Evolutionary conservation across 371 early-diverging fungal species (phyloP), one percentile per base, ranked within the genome.

Genomic region (Coemansia linderi): DNA sequence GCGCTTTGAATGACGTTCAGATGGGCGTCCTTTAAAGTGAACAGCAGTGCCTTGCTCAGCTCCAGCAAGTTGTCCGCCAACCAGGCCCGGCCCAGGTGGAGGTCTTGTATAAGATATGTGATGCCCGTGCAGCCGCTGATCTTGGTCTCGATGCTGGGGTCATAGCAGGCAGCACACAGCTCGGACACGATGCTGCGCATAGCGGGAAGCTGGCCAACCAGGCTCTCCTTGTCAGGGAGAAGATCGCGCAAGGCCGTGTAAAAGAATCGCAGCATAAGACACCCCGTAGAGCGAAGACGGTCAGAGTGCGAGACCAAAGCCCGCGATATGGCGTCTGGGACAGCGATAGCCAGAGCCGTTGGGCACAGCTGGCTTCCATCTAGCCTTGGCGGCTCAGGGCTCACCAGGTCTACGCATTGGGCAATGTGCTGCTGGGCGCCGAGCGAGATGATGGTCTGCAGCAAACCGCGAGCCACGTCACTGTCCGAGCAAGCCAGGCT

Each of bases 121-220:
- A 99, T 94, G 1, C 98, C 97, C 36, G 86, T 80, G 73, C 95
- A 95, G 1, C 97, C 98, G 33, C 95, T 95, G 31, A 89, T 87
- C 81, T 94, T 95, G 37, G 83, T 81, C 66, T 75, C 82, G 75
- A 85, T 80, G 36, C 85, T 84, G 10, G 84, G 81, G 59, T 84
- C 81, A 73, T 87, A 91, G 74, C 91, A 91, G 37, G 81, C 81
- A 0, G 86, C 84, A 63, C 86, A 86, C 63, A 90, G 84, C 27
- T 86, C 79, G 3, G 83, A 81, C 19, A 88, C 85, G 10, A 90
- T 63, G 17, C 66, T 76, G 36, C 84, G 85, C 69, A 89, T 86
- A 4, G 84, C 83, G 0, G 84, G 78, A 0, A 89, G 64, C 41
- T 78, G 78, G 7, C 78, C 78, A 10, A 78, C 59, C 10, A 78